phyloP scores from a whole-genome alignment of 1,139 yeast genomes.

The Magnusiomyces paraingens region DNA sequence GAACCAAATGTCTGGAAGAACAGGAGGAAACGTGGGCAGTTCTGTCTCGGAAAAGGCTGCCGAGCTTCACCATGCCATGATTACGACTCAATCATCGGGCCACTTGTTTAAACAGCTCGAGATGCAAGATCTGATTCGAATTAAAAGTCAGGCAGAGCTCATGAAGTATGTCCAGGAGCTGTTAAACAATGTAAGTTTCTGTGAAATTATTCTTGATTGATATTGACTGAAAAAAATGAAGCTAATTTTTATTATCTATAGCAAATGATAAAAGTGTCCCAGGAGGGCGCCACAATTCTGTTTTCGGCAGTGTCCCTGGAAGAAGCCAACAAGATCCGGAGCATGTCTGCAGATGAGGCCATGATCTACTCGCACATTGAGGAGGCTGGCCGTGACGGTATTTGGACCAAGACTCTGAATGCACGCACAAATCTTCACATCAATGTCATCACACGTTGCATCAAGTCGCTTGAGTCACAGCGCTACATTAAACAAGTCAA shows the following conservation, averaged over 20 bases:
- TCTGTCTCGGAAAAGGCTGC: conserved; percentile 41
- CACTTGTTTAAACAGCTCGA: conserved; percentile 55
- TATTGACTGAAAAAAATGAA: not conserved
- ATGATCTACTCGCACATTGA: conserved; percentile 88
- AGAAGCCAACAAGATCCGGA: conserved; percentile 42
- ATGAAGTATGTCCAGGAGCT: conserved; percentile 26
- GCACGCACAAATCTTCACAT: conserved; percentile 90
- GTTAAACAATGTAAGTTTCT: conserved; percentile 20
- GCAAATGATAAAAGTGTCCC: conserved; percentile 62
- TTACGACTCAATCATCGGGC: conserved; percentile 35
- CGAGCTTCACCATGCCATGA: conserved; percentile 55
- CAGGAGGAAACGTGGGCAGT: not conserved
- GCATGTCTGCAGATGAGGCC: conserved; percentile 83
- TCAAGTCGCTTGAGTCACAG: conserved; percentile 76
- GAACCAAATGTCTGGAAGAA: not conserved
- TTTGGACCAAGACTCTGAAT: conserved; percentile 89
- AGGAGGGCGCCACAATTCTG: conserved; percentile 56
- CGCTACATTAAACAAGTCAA: conserved; percentile 85
- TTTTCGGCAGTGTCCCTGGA: conserved; percentile 55
- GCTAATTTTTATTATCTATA: not conserved
- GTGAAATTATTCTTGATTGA: not conserved
- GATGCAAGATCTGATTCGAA: conserved; percentile 36
- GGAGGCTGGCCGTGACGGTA: conserved; percentile 89
- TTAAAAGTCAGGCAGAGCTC: conserved; percentile 18
- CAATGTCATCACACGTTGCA: conserved; percentile 79